Base-by-base conservation (phyloP, 2,329 filamentous ascomycete genomes). In the Endocalyx cinctus region DNA sequence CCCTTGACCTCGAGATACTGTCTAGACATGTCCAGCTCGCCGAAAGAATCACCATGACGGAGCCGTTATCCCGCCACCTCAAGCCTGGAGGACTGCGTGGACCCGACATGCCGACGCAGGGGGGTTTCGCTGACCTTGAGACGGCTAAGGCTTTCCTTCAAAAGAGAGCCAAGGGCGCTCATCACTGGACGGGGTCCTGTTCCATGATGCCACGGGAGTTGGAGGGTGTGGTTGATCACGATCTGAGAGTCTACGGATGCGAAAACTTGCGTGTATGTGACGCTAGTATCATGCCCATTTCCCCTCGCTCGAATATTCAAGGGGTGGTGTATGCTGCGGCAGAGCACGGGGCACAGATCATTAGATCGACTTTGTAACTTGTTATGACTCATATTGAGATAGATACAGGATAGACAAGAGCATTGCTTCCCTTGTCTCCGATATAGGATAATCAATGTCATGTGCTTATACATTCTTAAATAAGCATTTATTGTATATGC, bases 101-200 rank as follows among this genome's bases (percentile, higher is more conserved):
- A 20, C 20, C 37, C 13, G 35, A 38, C 7, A 25, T 17, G 5
- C 32, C 29, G 1, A n/a, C 8, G n/a, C 20, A 8, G 8, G 20
- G 20, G 20, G n/a, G 20, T n/a, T n/a, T 23, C 8, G 20, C 8
- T 23, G 20, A 23, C 20, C 8, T 23, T 2, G 62, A 64, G n/a
- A 37, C 42, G 1, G 61, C 62, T 14, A 35, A 19, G 22, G 29
- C 32, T 12, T 37, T 23, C 20, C 35, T 18, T 7, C 27, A 33
- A 17, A 31, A 18, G 6, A 17, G 5, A 12, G 33, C 31, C 17
- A 29, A 22, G n/a, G 34, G 23, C 7, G 34, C 34, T 1, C 18
- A 36, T 15, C 35, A 41, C 28, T 41, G 31, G 30, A 33, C 33
- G 12, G 41, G 38, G n/a, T 29, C 41, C 5, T 43, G 41, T 28